phyloP scores from a whole-genome alignment of 768 basidiomycete genomes.

The button mushroom (Agaricus bisporus) region DNA sequence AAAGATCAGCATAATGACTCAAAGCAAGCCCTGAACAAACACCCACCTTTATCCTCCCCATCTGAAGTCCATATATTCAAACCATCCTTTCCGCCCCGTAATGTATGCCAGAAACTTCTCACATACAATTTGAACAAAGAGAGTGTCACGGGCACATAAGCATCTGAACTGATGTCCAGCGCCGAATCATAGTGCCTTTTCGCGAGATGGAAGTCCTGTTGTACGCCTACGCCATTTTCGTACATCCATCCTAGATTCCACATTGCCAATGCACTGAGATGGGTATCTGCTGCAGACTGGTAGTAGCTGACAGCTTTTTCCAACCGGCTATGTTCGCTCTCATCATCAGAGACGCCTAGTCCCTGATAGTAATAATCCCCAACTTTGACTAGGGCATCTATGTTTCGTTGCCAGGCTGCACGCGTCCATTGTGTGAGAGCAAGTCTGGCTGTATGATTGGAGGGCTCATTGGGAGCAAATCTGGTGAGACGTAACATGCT shows the following conservation, averaged over 20 bases:
- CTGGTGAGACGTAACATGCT: slow-evolving; percentile 63
- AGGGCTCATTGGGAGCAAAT: slow-evolving; percentile 65
- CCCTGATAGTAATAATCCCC: slow-evolving; percentile 97
- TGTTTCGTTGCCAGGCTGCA: slow-evolving; percentile 87
- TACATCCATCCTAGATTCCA: slow-evolving; percentile 99
- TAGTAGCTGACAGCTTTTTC: slow-evolving; percentile 95
- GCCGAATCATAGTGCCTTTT: slow-evolving; percentile 94
- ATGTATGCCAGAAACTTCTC: slow-evolving; percentile 78
- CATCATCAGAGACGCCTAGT: slow-evolving; percentile 68
- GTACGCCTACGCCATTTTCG: slow-evolving; percentile 90
- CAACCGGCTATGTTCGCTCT: slow-evolving; percentile 50
- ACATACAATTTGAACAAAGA: slow-evolving; percentile 79
- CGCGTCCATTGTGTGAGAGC: slow-evolving; percentile 94
- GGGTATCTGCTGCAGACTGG: slow-evolving; percentile 89
- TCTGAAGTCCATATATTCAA: slow-evolving; percentile 62
- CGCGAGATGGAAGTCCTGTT: slow-evolving; percentile 93
- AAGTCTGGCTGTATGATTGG: slow-evolving; percentile 75
- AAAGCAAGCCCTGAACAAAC: neutral
- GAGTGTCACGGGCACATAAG: slow-evolving; percentile 80
- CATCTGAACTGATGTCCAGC: slow-evolving; percentile 81
- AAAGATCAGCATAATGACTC: neutral
- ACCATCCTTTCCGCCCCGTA: slow-evolving; percentile 65
- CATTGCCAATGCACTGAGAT: slow-evolving; percentile 90
- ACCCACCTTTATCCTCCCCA: slow-evolving; percentile 38
- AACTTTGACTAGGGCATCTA: slow-evolving; percentile 97